These are phyloP conservation scores for Dunaliella primolecta DNA, from an alignment of 139 green algal genomes.

Conservation along the genomic window DNA sequence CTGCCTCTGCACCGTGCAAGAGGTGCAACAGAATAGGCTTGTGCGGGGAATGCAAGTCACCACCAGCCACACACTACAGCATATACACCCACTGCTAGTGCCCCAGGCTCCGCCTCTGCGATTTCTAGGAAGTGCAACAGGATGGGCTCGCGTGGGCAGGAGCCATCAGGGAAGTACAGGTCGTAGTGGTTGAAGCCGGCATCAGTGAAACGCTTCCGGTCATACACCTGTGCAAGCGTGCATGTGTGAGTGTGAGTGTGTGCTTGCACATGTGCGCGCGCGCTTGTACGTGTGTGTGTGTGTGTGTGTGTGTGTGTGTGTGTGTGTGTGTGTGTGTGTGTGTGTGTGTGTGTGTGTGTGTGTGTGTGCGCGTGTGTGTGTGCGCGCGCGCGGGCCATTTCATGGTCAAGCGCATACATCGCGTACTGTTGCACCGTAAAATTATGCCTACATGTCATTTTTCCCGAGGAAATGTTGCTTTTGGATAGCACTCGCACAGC, in stretches of 20 bases:
- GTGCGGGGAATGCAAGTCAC: too few relatives aligned
- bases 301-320: background rate
- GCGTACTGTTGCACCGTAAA: too few relatives aligned
- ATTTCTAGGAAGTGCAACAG: conserved; percentile 75
- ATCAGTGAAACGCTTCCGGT: conserved; percentile 74
- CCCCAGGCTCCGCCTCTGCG: conserved; percentile 65
- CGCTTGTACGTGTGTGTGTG: background rate
- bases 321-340: background rate
- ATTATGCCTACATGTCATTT: too few relatives aligned
- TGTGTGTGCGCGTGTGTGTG: background rate
- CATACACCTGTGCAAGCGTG: conserved; percentile 65
- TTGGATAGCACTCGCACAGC: too few relatives aligned
- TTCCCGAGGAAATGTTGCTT: too few relatives aligned
- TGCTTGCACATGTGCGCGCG: background rate
- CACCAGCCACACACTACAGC: background rate
- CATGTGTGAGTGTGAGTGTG: background rate
- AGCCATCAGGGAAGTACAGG: conserved; percentile 92
- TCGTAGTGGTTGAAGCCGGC: conserved; percentile 82
- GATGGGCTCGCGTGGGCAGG: conserved; percentile 74
- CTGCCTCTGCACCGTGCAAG: too few relatives aligned
- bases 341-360: conserved; percentile 5
- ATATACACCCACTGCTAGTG: conserved; percentile 41
- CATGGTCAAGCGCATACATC: too few relatives aligned
- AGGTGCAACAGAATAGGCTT: too few relatives aligned
- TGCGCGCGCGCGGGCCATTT: background rate